Percentiles rank a stretch among this genome's conserved stretches.
Conservation (phyloP, 1,139 yeast species). For the Yamadazyma siamensis region DNA sequence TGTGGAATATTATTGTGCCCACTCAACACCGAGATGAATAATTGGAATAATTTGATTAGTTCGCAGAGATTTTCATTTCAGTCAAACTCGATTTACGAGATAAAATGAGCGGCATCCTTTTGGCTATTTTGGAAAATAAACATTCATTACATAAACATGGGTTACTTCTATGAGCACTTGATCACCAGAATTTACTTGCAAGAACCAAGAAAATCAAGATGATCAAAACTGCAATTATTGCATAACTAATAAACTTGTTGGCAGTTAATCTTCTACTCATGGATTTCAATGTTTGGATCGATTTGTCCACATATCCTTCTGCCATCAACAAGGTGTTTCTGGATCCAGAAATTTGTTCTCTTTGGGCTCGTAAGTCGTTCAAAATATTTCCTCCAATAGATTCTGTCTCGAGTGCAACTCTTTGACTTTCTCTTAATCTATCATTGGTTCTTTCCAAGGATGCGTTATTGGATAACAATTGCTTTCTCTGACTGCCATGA, state of each 20-base stretch:
- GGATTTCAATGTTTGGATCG: slow-evolving; percentile 78
- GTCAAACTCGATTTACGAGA: neutral
- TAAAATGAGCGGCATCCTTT: slow-evolving; percentile 1
- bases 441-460: slow-evolving; percentile 81
- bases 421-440: slow-evolving; percentile 79
- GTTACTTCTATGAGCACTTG: no score
- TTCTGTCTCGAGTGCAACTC: slow-evolving; percentile 92
- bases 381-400: slow-evolving; percentile 87
- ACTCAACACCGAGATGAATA: slow-evolving; percentile 4
- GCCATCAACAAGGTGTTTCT: slow-evolving; percentile 85
- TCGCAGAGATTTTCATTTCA: slow-evolving; percentile 1
- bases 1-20: no score
- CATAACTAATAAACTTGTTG: slow-evolving; percentile 87
- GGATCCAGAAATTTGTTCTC: slow-evolving; percentile 86
- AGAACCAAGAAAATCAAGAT: slow-evolving; percentile 80
- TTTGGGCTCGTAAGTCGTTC: slow-evolving; percentile 84
- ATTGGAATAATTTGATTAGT: slow-evolving; percentile 6
- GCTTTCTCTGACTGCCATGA: slow-evolving; percentile 74
- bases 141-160: no score
- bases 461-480: slow-evolving; percentile 73
- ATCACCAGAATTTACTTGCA: slow-evolving; percentile 78
- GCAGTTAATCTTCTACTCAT: slow-evolving; percentile 97
- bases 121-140: neutral
- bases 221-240: slow-evolving; percentile 88
- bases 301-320: slow-evolving; percentile 87